A percentile compares a stretch with the other conserved stretches of the same genome.
These are phyloP conservation scores for Oropetium thomaeum DNA, from an alignment of 176 grass and related monocot species.

Conservation along the genomic window DNA sequence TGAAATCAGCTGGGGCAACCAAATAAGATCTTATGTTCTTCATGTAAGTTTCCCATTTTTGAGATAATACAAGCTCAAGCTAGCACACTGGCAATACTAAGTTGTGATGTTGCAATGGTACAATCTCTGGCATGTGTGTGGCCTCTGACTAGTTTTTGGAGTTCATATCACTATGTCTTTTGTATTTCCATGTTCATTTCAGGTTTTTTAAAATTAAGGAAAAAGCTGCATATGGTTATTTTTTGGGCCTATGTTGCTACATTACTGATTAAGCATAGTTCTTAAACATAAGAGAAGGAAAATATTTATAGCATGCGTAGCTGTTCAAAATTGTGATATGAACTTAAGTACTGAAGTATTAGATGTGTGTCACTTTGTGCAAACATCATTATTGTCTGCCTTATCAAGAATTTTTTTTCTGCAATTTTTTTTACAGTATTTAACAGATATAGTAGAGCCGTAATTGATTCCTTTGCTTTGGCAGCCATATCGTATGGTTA, in stretches of 20 bases:
- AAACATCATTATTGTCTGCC: background rate
- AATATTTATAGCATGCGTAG: background rate
- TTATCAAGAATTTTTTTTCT: background rate
- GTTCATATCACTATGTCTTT: background rate
- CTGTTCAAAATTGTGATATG: slow-evolving; percentile 6
- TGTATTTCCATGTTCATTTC: slow-evolving; percentile 4
- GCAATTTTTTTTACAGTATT: background rate
- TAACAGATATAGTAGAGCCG: background rate
- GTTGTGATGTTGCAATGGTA: background rate
- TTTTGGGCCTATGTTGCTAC: background rate
- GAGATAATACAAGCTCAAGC: background rate
- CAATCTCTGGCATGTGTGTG: background rate
- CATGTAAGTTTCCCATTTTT: slow-evolving; percentile 63
- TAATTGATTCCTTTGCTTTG: slow-evolving; percentile 2
- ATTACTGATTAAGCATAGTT: background rate
- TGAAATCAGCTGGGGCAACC: slow-evolving; percentile 92
- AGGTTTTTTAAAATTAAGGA: slow-evolving; percentile 11
- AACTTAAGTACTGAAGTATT: background rate
- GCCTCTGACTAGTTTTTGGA: background rate
- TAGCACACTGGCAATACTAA: slow-evolving; percentile 11
- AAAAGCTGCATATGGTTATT: slow-evolving; percentile 1
- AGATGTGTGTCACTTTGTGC: background rate
- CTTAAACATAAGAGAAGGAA: background rate
- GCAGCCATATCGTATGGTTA: slow-evolving; percentile 95
- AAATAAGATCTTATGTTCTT: slow-evolving; percentile 96